Evolutionary conservation across 2,329 filamentous ascomycete genomes (phyloP), one percentile per base, ranked within the genome.

Genomic region (Cordyceps fumosorosea): DNA sequence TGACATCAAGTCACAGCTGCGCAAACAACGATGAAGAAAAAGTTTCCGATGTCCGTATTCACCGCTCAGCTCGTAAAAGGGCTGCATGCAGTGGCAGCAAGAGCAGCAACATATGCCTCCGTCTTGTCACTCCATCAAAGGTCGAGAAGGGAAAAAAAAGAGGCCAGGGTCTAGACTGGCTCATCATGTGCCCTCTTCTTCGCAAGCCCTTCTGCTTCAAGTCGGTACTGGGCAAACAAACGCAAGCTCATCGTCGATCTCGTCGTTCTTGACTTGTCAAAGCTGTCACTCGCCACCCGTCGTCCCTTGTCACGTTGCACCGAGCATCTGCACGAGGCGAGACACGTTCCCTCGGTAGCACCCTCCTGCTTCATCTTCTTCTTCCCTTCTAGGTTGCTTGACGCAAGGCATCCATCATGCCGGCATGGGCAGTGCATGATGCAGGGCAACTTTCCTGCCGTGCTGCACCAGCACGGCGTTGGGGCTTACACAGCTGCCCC

Each of bases 151-250:
- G 5, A 44, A 44, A 18, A n/a, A 5, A 44, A 18, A 44, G 8
- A 5, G 18, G 26, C 10, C 24, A 2, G 2, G n/a, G 34, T 32
- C 56, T 42, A 51, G 47, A 32, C 32, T 20, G 22, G 24, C 18
- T 20, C 5, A 5, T 29, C 26, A 51, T 51, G 56, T 42, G 42
- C 22, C 45, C 26, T 14, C 20, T 8, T 37, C 34, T 8, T 58
- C 56, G 56, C 56, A 58, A 58, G 34, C 29, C 34, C 29, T 58
- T 58, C 56, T 51, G 22, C 45, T 58, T 58, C 56, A 26, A 51
- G 56, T 29, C 56, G 32, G 56, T 58, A 51, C 56, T 40, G 40
- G 22, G 56, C 56, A 51, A 58, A 44, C 56, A 58, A 47, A 51
- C 47, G 29, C 32, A 10, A 29, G 20, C 20, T 51, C 22, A 11